Evolutionary conservation across 2,329 filamentous ascomycete genomes (phyloP), one percentile per base, ranked within the genome.

Genomic region (Aspergillus thermomutatus): DNA sequence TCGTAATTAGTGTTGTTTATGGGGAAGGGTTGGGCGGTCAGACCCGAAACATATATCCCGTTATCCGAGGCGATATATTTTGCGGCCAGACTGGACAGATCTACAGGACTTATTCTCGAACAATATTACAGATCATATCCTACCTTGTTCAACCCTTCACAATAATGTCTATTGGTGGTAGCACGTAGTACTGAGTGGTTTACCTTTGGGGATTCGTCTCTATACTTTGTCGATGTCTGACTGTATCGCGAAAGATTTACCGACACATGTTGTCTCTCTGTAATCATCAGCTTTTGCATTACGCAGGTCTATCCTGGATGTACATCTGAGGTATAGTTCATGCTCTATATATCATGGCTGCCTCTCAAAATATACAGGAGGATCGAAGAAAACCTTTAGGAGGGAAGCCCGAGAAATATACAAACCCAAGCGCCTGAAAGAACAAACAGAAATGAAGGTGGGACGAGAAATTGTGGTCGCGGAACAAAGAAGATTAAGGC

Each of bases 341-440:
- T 45, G 48, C 45, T 62, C 58, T 64, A 60, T 64, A 60, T 56
- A 58, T 56, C 49, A 52, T 51, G 34, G 26, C 17, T 52, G 54
- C 48, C 43, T 46, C 23, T 26, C 43, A 55, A 52, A 59, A 54
- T 55, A 50, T 59, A 60, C 60, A 60, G 49, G 53, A 55, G 53
- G 26, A 48, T 59, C 37, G 49, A 51, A 49, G 27, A 51, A 23
- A 51, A 34, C 28, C 21, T 46, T 21, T 6, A 40, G 5, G 27
- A 40, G 55, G 49, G 52, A 51, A 52, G 60, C 48, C 40, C 28
- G 25, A 53, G 47, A 58, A 34, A 59, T 64, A 56, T 62, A 59
- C 56, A 59, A 59, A 59, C 60, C 60, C 54, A 53, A 52, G 49
- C 61, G 61, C 61, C 61, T 53, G 49, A n/a, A 52, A 55, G 50